Percentiles rank a stretch among this genome's conserved stretches.
These are phyloP conservation scores for Aspergillus quadrilineatus DNA, from an alignment of 2,329 filamentous ascomycete species.

Conservation along the genomic window DNA sequence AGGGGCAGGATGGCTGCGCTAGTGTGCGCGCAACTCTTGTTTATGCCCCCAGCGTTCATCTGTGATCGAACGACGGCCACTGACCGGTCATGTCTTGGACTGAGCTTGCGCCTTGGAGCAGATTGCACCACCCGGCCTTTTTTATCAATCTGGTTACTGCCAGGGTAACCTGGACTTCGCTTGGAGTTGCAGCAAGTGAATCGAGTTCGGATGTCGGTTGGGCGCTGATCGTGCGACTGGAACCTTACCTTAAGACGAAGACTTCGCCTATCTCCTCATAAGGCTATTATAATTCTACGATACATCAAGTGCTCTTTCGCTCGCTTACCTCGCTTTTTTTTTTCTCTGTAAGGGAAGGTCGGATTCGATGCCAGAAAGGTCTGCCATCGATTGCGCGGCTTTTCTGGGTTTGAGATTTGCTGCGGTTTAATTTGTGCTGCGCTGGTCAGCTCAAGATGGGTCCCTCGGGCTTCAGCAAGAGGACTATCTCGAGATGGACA, in stretches of 20 bases:
- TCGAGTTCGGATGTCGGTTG: constrained; percentile 9
- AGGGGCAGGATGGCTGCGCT: constrained; percentile 6
- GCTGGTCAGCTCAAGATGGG: constrained; percentile 21
- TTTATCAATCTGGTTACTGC: constrained; percentile 8
- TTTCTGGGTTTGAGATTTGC: constrained; percentile 1
- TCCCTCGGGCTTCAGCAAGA: constrained; percentile 12
- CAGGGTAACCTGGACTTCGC: background rate
- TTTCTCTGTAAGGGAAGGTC: background rate
- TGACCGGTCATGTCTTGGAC: constrained; percentile 1
- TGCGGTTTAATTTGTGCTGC: background rate
- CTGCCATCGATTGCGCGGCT: background rate
- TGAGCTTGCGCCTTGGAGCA: background rate
- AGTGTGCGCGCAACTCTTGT: constrained; percentile 11
- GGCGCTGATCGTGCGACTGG: constrained; percentile 4
- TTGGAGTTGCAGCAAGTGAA: background rate
- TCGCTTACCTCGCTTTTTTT: background rate
- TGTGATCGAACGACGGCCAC: constrained; percentile 1
- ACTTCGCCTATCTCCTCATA: background rate
- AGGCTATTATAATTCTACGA: background rate
- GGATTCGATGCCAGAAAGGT: constrained; percentile 15
- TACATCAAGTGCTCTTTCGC: background rate
- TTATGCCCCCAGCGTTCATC: constrained; percentile 11
- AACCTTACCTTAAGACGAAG: background rate
- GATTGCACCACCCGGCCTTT: constrained; percentile 7
- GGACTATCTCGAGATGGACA: constrained; percentile 21